These are phyloP conservation scores for Adansonia gregorii DNA, from an alignment of 441 rosid genomes.

Conservation along the genomic window DNA sequence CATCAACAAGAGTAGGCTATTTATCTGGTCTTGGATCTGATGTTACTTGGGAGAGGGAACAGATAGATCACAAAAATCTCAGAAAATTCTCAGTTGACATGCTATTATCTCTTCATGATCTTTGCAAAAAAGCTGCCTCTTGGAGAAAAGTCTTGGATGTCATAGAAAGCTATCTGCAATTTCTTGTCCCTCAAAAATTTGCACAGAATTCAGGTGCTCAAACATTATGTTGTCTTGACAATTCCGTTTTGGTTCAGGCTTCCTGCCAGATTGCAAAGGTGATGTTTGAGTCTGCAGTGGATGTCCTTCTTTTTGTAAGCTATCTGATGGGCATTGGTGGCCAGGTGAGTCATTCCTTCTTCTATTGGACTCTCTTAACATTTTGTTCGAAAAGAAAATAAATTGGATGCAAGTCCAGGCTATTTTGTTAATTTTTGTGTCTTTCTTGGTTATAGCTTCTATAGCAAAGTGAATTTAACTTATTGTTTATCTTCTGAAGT, in stretches of 20 bases:
- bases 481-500: slow-evolving; percentile 2
- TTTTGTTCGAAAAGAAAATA: slow-evolving; percentile 5
- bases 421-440: slow-evolving; percentile 5
- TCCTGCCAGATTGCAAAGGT: slow-evolving; percentile 79
- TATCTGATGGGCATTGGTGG: slow-evolving; percentile 78
- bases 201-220: slow-evolving; percentile 52
- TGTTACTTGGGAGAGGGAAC: slow-evolving; percentile 69
- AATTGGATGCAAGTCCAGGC: neutral
- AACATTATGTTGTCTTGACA: slow-evolving; percentile 49
- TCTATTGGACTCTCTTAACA: neutral
- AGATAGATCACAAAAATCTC: slow-evolving; percentile 66
- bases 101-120: slow-evolving; percentile 68
- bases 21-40: slow-evolving; percentile 62
- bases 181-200: slow-evolving; percentile 78
- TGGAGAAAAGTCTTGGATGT: slow-evolving; percentile 78
- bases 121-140: slow-evolving; percentile 68
- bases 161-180: slow-evolving; percentile 67
- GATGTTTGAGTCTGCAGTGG: slow-evolving; percentile 90
- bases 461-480: neutral
- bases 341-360: slow-evolving; percentile 63
- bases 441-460: neutral
- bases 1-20: slow-evolving; percentile 48
- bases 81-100: slow-evolving; percentile 80
- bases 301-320: slow-evolving; percentile 73
- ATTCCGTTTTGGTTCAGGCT: slow-evolving; percentile 73